Evolutionary conservation across 179 eudicot genomes (phyloP).

Genomic region (Heliamphora pulchella): DNA sequence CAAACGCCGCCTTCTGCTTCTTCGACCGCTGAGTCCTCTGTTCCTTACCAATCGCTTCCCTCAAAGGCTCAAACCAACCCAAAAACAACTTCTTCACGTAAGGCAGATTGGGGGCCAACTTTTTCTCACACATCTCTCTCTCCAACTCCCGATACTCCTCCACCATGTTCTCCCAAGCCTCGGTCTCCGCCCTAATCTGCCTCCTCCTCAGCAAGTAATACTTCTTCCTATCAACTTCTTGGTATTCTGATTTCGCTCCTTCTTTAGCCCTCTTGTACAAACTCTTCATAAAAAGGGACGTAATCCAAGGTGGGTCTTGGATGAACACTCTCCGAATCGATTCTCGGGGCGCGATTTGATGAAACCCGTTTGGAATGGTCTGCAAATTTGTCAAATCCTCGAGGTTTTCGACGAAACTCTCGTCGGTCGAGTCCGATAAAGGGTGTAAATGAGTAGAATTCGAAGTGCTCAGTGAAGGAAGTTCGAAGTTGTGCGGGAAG

Average conservation of each 20-base stretch:
- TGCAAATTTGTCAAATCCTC: constrained; percentile 23
- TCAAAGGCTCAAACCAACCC: constrained; percentile 91
- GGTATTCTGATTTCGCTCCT: constrained; percentile 34
- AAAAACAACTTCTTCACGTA: constrained; percentile 65
- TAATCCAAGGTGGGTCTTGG: constrained; percentile 73
- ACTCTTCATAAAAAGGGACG: constrained; percentile 43
- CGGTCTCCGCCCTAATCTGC: constrained; percentile 77
- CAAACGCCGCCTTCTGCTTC: constrained; percentile 44
- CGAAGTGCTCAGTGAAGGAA: constrained; percentile 37
- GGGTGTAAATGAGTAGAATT: constrained; percentile 39
- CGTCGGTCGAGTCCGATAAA: constrained; percentile 49
- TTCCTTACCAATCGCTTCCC: constrained; percentile 61
- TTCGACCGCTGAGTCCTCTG: constrained; percentile 43
- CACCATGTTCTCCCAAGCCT: constrained; percentile 85
- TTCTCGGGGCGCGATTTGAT: constrained; percentile 16
- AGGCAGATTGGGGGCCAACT: constrained; percentile 85
- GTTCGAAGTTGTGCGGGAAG: constrained; percentile 50
- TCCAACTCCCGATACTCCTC: constrained; percentile 70
- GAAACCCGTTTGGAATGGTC: constrained; percentile 28
- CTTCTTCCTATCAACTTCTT: constrained; percentile 57
- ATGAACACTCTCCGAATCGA: constrained; percentile 40
- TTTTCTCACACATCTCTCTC: constrained; percentile 77
- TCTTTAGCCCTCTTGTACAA: constrained; percentile 23
- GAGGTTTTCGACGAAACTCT: constrained; percentile 30
- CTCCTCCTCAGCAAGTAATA: constrained; percentile 62